Evolutionary conservation across 1,284 basidiomycete species (phyloP), one percentile per base, ranked within the genome.

Genomic region (Moesziomyces sp.): DNA sequence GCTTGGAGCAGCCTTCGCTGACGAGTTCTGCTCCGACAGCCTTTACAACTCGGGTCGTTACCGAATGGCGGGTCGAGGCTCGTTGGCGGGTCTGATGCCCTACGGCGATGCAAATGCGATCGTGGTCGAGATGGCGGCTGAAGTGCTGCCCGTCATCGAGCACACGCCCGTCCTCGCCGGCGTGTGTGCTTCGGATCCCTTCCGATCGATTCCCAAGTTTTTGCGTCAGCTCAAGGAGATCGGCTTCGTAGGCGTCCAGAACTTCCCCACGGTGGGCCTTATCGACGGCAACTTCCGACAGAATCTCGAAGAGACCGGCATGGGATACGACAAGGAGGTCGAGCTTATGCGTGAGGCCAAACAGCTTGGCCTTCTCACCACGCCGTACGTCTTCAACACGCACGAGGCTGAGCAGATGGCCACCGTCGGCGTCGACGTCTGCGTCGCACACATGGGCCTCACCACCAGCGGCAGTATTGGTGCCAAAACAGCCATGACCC

Each of bases 301-400:
- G 40, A 74, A 74, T 40, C 62, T 74, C 45, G 71, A 74, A 50
- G 71, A 74, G 58, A 74, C 71, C 5, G 71, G 71, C 13, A 74
- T 74, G 71, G 66, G 71, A 4, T 74, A 66, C 42, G 55, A 74
- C 9, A 62, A 52, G 7, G 71, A 74, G 28, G 71, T 74, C 6
- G 56, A 69, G 50, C 58, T 74, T 10, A 74, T 74, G 62, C 42
- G 54, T 21, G 24, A 59, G 11, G 71, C 71, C 9, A 70, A 69
- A 55, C n/a, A 58, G 24, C 42, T 69, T 4, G 71, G 71, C 5
- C 46, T 74, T 0, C 46, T 74, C 19, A 74, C 71, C 8, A 74
- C 71, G 13, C 71, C 71, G 14, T 74, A 74, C 38, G 65, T 65
- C 1, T 74, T 74, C 44, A 74, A 74, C 38, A 23, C 46, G 11